Conservation (phyloP, 768 basidiomycete species). For the Dentipellis fragilis region DNA sequence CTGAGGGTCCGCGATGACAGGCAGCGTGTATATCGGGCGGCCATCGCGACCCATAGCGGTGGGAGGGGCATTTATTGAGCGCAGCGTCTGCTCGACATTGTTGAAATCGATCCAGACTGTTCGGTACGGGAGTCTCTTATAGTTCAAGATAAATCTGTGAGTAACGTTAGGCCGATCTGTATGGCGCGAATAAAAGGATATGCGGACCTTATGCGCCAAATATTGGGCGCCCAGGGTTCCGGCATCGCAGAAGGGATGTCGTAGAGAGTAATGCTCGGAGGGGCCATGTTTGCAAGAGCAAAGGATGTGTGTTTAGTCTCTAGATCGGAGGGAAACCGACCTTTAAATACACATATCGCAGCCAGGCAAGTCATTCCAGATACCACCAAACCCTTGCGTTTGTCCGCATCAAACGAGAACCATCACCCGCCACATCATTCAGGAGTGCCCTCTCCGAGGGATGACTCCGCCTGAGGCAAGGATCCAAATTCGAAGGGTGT, state of each 20-base stretch:
- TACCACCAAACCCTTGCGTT: neutral
- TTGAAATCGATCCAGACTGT: constrained; percentile 66
- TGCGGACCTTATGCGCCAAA: constrained; percentile 54
- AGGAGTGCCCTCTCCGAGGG: neutral
- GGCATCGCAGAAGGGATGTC: constrained; percentile 51
- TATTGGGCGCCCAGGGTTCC: constrained; percentile 69
- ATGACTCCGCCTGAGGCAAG: neutral
- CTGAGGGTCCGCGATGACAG: constrained; percentile 49
- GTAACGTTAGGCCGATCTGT: neutral
- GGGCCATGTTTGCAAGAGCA: constrained; percentile 3
- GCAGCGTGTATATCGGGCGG: constrained; percentile 55
- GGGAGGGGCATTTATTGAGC: constrained; percentile 49
- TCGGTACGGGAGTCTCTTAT: constrained; percentile 58
- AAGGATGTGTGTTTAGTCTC: neutral
- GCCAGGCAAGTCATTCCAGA: neutral
- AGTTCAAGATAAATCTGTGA: constrained; percentile 62
- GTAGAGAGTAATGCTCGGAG: constrained; percentile 52
- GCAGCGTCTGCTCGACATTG: constrained; percentile 54
- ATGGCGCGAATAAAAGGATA: neutral
- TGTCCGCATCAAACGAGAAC: neutral
- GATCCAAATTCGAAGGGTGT: neutral
- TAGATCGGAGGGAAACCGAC: neutral
- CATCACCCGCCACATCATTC: neutral
- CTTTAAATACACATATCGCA: neutral
- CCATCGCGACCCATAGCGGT: constrained; percentile 45